Percentiles rank a stretch among this genome's conserved stretches.
phyloP scores from a whole-genome alignment of 1,284 basidiomycete species.

The Cryptococcus floricola region DNA sequence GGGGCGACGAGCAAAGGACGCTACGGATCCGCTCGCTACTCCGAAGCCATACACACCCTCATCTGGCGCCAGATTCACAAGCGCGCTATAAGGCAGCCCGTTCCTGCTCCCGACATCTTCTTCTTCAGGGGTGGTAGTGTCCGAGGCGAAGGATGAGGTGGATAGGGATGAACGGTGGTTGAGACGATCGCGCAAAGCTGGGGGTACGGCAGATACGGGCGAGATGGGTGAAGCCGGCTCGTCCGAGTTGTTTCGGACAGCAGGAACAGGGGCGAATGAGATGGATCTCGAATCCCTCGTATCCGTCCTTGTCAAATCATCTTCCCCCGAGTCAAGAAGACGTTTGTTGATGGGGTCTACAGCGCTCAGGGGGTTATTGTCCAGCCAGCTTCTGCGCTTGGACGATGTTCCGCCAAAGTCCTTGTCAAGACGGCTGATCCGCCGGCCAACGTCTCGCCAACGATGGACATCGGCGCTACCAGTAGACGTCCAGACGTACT shows the following conservation, averaged over 20 bases:
- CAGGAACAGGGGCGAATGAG: constrained; percentile 36
- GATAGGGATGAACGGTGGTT: constrained; percentile 11
- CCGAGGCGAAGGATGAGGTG: constrained; percentile 32
- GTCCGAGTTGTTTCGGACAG: constrained; percentile 7
- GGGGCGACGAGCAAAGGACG: neutral
- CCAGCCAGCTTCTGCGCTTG: constrained; percentile 17
- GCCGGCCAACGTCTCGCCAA: constrained; percentile 62
- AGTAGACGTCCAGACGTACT: constrained; percentile 85
- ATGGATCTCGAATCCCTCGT: constrained; percentile 35
- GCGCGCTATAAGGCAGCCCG: constrained; percentile 73
- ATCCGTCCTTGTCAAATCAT: constrained; percentile 22
- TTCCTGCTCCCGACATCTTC: constrained; percentile 48
- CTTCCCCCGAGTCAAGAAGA: constrained; percentile 13
- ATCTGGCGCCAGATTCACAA: constrained; percentile 72
- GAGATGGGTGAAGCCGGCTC: constrained; percentile 5
- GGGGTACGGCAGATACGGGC: constrained; percentile 14
- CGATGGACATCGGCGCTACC: constrained; percentile 73
- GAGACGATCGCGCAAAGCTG: constrained; percentile 19
- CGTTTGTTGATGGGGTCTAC: constrained; percentile 22
- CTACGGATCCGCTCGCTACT: neutral
- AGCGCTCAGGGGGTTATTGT: neutral
- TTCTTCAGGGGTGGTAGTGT: constrained; percentile 16
- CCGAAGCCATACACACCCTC: constrained; percentile 63
- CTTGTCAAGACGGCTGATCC: constrained; percentile 59
- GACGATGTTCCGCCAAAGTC: constrained; percentile 30